phyloP scores from a whole-genome alignment of 164 flowering plant genomes.

The Aristolochia contorta region DNA sequence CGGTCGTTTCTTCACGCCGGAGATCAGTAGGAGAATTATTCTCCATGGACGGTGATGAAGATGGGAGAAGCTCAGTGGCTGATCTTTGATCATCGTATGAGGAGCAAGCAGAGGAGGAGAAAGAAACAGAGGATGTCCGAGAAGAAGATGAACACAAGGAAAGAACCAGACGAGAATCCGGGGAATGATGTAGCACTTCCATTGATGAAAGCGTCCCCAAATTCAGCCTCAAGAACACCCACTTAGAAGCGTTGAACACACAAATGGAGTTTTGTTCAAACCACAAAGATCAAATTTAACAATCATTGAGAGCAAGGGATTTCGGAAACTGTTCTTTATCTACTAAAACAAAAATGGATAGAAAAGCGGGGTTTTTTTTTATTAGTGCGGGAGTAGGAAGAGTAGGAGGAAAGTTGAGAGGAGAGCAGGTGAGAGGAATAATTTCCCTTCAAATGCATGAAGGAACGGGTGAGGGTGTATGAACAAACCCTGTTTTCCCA shows the following conservation, averaged over 20 bases:
- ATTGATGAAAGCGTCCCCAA: not conserved
- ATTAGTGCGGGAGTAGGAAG: not conserved
- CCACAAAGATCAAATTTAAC: too few species aligned
- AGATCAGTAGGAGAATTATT: not conserved
- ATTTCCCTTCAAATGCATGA: too few species aligned
- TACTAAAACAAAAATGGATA: not conserved
- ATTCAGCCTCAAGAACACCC: not conserved
- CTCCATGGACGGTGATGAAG: not conserved
- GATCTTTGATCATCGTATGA: not conserved
- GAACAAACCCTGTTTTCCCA: too few species aligned
- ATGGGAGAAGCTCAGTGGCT: not conserved
- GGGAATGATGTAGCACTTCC: not conserved
- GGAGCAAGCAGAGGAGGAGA: not conserved
- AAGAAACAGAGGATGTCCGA: not conserved
- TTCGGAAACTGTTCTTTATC: too few species aligned
- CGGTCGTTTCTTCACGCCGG: constrained; percentile 1
- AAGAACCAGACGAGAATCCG: not conserved
- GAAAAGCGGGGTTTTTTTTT: not conserved
- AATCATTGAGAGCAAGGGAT: too few species aligned
- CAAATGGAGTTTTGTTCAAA: not conserved
- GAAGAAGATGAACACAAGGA: not conserved
- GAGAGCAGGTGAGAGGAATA: not conserved
- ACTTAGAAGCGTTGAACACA: too few species aligned
- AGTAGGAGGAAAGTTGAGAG: not conserved
- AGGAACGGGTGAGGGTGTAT: too few species aligned